Evolutionary conservation across 2,329 filamentous ascomycete genomes (phyloP).

Genomic region (Neurospora crassa): DNA sequence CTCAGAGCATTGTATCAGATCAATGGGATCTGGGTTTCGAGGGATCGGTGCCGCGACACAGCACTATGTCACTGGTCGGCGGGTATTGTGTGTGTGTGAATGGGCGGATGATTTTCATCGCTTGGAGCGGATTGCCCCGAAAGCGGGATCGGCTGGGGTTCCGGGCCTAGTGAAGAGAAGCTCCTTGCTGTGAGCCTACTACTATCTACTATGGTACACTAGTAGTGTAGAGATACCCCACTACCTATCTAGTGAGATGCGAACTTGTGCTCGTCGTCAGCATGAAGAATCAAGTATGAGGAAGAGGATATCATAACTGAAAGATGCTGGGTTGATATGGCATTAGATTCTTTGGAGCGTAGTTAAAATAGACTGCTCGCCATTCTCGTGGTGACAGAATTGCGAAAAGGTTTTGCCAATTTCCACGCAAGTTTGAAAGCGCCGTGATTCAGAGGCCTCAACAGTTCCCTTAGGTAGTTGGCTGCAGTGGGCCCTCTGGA

Average conservation of each 20-base stretch:
- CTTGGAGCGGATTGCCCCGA: not conserved
- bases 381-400: not conserved
- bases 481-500: not conserved
- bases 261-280: not conserved
- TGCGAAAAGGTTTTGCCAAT: not conserved
- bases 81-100: not conserved
- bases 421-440: not conserved
- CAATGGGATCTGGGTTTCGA: not conserved
- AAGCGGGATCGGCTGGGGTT: not conserved
- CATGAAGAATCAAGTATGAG: not conserved
- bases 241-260: not conserved
- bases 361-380: not conserved
- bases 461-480: not conserved
- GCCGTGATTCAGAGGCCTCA: not conserved
- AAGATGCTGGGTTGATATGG: not conserved
- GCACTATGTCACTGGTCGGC: not conserved
- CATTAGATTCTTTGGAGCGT: not conserved
- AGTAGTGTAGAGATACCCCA: not conserved
- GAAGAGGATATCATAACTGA: not conserved
- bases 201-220: no score
- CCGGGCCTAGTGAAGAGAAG: not conserved
- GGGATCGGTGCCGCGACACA: not conserved
- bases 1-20: not conserved
- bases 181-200: no score
- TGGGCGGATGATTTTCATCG: not conserved